A percentile compares a stretch with the other conserved stretches of the same genome.
phyloP scores from a whole-genome alignment of 1,284 basidiomycete species.

The Leucoagaricus sp. region DNA sequence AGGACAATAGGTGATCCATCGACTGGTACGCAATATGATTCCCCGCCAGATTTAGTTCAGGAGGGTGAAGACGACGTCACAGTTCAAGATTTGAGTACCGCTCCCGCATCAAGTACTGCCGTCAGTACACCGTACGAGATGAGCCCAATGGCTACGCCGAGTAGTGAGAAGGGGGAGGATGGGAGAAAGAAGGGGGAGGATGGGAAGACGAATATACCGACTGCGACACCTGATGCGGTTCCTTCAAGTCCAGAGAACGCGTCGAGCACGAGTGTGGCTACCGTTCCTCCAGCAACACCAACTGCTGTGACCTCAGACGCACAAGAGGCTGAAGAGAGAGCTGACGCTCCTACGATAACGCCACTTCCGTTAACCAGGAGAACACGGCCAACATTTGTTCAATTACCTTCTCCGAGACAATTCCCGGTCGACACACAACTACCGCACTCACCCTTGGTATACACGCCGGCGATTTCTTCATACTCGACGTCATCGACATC shows the following conservation, averaged over 20 bases:
- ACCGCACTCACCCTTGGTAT: conserved; percentile 17
- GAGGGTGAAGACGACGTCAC: conserved; percentile 4
- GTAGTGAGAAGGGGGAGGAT: conserved; percentile 4
- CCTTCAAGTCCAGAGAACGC: not conserved
- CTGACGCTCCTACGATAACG: not conserved
- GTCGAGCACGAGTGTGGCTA: not conserved
- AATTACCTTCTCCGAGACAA: conserved; percentile 38
- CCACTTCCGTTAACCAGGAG: not conserved
- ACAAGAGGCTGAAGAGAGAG: not conserved
- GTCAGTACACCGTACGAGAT: not conserved
- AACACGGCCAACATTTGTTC: conserved; percentile 40
- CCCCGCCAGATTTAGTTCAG: conserved; percentile 1
- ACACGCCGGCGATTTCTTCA: conserved; percentile 22
- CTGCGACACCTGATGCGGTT: not conserved
- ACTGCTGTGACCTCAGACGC: not conserved
- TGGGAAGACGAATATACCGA: not conserved
- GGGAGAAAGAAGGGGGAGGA: not conserved
- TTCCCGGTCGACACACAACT: conserved; percentile 26
- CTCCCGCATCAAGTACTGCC: not conserved
- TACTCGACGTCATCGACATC: conserved; percentile 26
- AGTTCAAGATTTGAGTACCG: not conserved
- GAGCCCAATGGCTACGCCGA: conserved; percentile 5
- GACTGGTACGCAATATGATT: conserved; percentile 39
- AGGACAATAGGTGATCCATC: conserved; percentile 28
- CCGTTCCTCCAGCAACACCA: not conserved